Base-by-base conservation (phyloP, 2,329 filamentous ascomycete species). In the Fusarium mexicanum region DNA sequence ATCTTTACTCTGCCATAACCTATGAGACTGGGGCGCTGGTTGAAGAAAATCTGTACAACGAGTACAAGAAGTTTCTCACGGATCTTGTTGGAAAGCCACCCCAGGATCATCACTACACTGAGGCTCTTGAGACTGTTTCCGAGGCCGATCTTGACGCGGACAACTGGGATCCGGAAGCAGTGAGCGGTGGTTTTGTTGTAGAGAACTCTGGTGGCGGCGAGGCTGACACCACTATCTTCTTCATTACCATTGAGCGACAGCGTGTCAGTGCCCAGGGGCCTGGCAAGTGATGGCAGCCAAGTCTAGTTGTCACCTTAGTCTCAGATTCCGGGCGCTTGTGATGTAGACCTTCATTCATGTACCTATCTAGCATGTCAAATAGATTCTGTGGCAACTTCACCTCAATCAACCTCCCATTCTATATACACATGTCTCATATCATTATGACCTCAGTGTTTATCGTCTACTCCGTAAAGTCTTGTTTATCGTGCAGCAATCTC, bases 121-220 rank as follows among this genome's bases (percentile, higher is more conserved):
- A 64, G 35, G 35, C 41, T 22, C 14, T 17, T 17, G 54, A 64
- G n/a, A 40, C 43, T 18, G 6, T 61, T 38, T 24, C 37, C 1
- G 12, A 41, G 4, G 58, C 26, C 0, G 29, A 61, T 9, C 35
- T 54, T 5, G 20, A 41, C 8, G 11, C 26, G 1, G 46, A 26
- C 2, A 41, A 55, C 13, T 61, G 18, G 31, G 35, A 54, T 13
- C 4, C 20, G 12, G 24, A 62, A 5, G 14, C 26, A 3, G 31
- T 62, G 31, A 26, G 33, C 31, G 61, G 61, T 9, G 61, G 53
- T 20, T 26, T 64, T 4, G 61, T 64, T 4, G 41, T 64, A 18
- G 41, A 60, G 35, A 64, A 64, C 14, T 2, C 33, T 2, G 61
- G 61, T 6, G 61, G 61, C 6, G 61, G 61, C 20, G 6, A 5